Evolutionary conservation across 176 grass and related monocot species (phyloP), one percentile per base, ranked within the genome.

Genomic region (Coix lacrymajobi): DNA sequence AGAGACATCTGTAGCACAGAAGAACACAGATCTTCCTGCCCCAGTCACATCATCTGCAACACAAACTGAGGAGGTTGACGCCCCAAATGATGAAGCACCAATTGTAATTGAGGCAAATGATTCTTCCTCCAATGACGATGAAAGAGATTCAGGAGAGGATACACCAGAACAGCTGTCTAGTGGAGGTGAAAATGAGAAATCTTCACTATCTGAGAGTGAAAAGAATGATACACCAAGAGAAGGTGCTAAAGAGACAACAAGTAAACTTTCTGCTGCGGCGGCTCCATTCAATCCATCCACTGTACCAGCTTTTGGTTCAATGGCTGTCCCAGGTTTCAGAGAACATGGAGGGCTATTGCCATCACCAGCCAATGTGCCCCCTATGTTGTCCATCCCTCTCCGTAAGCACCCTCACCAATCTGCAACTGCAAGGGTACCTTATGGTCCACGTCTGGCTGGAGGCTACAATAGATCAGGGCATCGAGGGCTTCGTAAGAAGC

Each of bases 391-490:
- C 33, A 82, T 98, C 76, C 90, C 92, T 84, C 66, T 95, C 22
- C 92, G 92, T 79, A 98, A 95, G 82, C 92, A 95, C 70, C 96
- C 91, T 77, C 92, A 98, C 79, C 92, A 98, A 63, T 98, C 92
- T 89, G 96, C 96, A 62, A 98, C 96, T 9, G 76, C 96, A 74
- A 98, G 96, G 74, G 91, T 98, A 17, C 96, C 96, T 85, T 98
- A 98, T 31, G 96, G 96, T 73, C 96, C 96, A 77, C 89, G 96
- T 77, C 88, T 98, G 43, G 90, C 92, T 60, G 92, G 96, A 30
- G 96, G 92, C 26, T 95, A 93, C 87, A 98, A 98, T 71, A 92
- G 89, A 80, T 84, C 90, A 52, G 96, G 92, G 75, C 86, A 98
- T 40, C 78, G 96, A 64, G 87, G 72, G n/a, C 71, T 87, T 76